A percentile compares a stretch with the other conserved stretches of the same genome.
Conservation (phyloP, 371 early-diverging fungal species). For the Homolaphlyctis polyrhiza region DNA sequence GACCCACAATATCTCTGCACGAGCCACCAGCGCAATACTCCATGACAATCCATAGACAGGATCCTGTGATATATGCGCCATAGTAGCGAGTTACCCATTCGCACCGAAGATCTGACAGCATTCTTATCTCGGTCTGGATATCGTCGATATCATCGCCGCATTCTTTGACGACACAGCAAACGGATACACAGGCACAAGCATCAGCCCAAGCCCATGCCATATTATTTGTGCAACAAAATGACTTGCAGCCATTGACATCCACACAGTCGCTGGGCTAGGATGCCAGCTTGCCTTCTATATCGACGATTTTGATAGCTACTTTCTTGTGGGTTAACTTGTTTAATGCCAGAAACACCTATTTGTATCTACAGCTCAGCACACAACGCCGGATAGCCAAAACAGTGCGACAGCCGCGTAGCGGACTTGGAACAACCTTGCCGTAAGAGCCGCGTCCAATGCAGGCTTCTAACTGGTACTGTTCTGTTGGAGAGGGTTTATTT, state of each 20-base stretch:
- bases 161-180: slow-evolving; percentile 32
- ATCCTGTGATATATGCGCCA: slow-evolving; percentile 33
- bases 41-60: slow-evolving; percentile 47
- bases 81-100: slow-evolving; percentile 82
- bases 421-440: slow-evolving; percentile 8
- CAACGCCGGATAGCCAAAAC: neutral
- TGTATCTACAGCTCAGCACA: neutral
- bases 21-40: slow-evolving; percentile 45
- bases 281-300: slow-evolving; percentile 35
- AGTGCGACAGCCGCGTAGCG: neutral
- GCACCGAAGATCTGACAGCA: slow-evolving; percentile 91
- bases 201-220: too few species aligned
- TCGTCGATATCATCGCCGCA: slow-evolving; percentile 98
- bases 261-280: too few species aligned
- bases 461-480: neutral
- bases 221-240: too few species aligned
- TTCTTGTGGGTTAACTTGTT: slow-evolving; percentile 19
- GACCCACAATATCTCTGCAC: slow-evolving; percentile 39
- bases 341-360: slow-evolving; percentile 37
- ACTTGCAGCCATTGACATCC: too few species aligned
- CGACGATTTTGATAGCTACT: slow-evolving; percentile 51
- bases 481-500: neutral
- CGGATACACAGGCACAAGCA: too few species aligned
- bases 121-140: slow-evolving; percentile 94
- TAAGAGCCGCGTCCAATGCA: slow-evolving; percentile 18